Evolutionary conservation across 2,329 filamentous ascomycete genomes (phyloP), one percentile per base, ranked within the genome.

Genomic region (Alternaria postmessia): DNA sequence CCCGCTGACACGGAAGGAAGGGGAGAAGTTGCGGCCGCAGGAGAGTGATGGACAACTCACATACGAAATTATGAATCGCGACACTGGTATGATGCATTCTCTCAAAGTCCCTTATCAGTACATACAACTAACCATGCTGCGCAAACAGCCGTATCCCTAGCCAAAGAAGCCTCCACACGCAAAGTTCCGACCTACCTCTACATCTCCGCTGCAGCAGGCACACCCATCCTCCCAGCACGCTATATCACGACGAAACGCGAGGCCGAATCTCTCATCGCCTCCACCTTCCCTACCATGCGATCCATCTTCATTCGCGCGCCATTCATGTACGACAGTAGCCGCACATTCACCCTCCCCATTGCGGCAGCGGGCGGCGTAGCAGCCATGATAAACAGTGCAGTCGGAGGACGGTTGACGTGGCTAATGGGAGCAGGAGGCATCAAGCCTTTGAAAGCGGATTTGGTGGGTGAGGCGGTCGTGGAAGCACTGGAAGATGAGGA

Each of bases 11-110:
- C 84, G 86, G 54, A 81, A 82, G 52, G 78, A 83, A 42, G 87
- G 85, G 63, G 78, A 81, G 63, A 84, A 86, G 62, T 84, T 94
- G 67, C 84, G 85, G 67, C 86, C 89, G 1, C 84, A 88, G 53
- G 89, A 91, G 77, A 86, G 83, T 46, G 88, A 89, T 68, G 89
- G 89, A 26, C 91, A 95, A 80, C 84, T 97, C 71, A 97, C 94
- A 18, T 99, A 99, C 82, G 95, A 98, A 82, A 85, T 93, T 62
- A 97, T 99, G 93, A 99, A 99, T 81, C 87, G 95, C 58, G 94
- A 98, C 81, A 86, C 86, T 43, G 84, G 85, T 86, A 73, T 32
- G 53, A 20, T 75, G 49, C 16, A 22, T 32, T 16, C 22, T 5
- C 1, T 8, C n/a, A 20, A 32, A 8, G 18, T 16, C n/a, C 26